These are phyloP conservation scores for Ogataea naganishii DNA, from an alignment of 805 yeast species.

Conservation along the genomic window DNA sequence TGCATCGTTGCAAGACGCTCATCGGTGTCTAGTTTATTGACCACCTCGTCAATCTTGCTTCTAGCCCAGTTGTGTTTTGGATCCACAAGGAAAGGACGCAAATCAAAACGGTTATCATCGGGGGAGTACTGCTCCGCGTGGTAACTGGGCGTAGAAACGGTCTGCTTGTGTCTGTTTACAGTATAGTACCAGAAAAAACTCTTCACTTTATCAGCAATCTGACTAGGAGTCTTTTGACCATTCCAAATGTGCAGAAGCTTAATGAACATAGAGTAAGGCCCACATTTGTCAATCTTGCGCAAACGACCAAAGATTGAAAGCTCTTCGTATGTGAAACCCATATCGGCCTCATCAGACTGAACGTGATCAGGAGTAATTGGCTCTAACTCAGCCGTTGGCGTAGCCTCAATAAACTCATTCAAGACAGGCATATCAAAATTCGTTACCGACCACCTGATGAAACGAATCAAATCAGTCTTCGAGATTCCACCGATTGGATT, in stretches of 20 bases:
- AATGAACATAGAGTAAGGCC: conserved; percentile 92
- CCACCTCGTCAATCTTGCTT: conserved; percentile 76
- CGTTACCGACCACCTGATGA: conserved; percentile 69
- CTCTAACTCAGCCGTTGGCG: conserved; percentile 97
- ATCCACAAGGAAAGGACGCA: conserved; percentile 90
- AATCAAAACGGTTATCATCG: conserved; percentile 92
- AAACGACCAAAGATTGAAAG: conserved; percentile 83
- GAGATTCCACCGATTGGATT: conserved; percentile 99
- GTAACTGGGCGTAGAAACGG: conserved; percentile 93
- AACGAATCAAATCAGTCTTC: conserved; percentile 81
- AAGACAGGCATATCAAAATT: conserved; percentile 72
- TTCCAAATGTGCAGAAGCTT: conserved; percentile 90
- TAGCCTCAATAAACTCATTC: conserved; percentile 73
- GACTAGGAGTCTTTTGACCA: conserved; percentile 69
- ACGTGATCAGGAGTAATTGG: conserved; percentile 90
- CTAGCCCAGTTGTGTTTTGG: conserved; percentile 89
- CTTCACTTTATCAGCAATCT: conserved; percentile 89
- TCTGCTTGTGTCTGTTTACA: conserved; percentile 92
- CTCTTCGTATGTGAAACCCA: conserved; percentile 98
- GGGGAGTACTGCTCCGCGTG: conserved; percentile 99
- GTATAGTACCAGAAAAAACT: conserved; percentile 90
- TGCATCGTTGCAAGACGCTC: conserved; percentile 29
- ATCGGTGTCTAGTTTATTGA: conserved; percentile 43
- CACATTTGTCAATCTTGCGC: conserved; percentile 89
- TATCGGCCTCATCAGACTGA: conserved; percentile 93